phyloP scores from a whole-genome alignment of 257 asterid genomes.

The Paulownia fortunei region DNA sequence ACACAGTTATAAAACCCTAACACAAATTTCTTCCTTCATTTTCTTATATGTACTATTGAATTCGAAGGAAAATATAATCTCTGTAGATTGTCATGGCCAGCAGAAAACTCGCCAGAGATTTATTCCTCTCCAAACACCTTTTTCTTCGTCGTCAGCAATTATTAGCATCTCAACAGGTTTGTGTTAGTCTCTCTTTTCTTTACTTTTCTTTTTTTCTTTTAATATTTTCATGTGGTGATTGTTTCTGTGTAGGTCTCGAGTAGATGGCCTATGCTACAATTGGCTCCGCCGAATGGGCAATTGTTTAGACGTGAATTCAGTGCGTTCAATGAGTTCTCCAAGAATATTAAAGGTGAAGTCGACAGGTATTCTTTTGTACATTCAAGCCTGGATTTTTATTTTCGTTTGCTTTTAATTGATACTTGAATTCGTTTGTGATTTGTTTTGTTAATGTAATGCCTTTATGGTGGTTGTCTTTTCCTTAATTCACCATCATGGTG shows the following conservation, averaged over 20 bases:
- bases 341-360: constrained; percentile 65
- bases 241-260: constrained; percentile 40
- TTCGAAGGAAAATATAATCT: background rate
- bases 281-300: constrained; percentile 36
- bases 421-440: background rate
- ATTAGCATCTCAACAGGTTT: constrained; percentile 51
- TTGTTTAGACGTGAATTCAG: constrained; percentile 59
- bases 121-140: constrained; percentile 50
- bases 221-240: background rate
- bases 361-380: constrained; percentile 40
- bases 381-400: background rate
- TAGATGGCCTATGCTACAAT: constrained; percentile 38
- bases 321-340: constrained; percentile 64
- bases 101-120: constrained; percentile 68
- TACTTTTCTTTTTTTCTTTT: background rate
- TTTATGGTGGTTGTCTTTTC: background rate
- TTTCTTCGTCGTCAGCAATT: constrained; percentile 46
- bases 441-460: background rate
- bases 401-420: background rate
- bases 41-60: background rate
- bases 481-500: background rate
- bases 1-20: constrained; percentile 17
- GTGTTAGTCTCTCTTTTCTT: constrained; percentile 3
- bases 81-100: constrained; percentile 53
- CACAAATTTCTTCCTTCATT: background rate